Base-by-base conservation (phyloP, 129 eudicot genomes). In the Flaveria ramosissima region DNA sequence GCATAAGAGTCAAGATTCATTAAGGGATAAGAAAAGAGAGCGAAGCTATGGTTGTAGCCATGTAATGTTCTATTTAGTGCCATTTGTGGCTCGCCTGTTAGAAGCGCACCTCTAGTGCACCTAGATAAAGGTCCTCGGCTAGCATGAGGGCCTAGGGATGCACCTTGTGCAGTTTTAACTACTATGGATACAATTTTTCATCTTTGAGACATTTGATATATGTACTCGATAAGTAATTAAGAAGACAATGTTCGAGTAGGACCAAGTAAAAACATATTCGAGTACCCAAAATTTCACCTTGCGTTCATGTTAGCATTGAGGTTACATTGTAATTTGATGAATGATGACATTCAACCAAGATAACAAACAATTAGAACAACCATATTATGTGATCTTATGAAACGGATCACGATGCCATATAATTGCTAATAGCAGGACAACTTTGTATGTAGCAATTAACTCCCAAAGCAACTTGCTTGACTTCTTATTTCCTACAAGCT, bases 241-340 rank as follows among this genome's bases (percentile, higher is more conserved):
- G 50, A 30, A 63, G 24, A 48, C 23, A 47, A 52, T 32, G 41
- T 61, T 27, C 48, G 15, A 8, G 14, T 7, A 68, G 43, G 15
- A 68, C 21, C 42, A 53, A 46, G 70, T 32, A 78, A 30, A 47
- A 14, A 61, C 50, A 71, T 27, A 27, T 48, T 50, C 45, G 16
- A 71, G 60, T 14, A 48, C 71, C 53, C 64, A 70, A 46, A 20
- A 71, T 48, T 71, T 71, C 30, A 50, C 65, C 61, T 17, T 32
- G 66, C 41, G 53, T 36, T 69, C 47, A 57, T 23, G 45, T 75
- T 47, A 16, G 70, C 43, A 47, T 27, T 47, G 13, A 43, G 26
- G 55, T 41, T 7, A 67, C 10, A 77, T 73, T 20, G 68, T 73
- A 60, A 39, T 17, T 21, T 16, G 75, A 30, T 51, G 63, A 71